phyloP scores from a whole-genome alignment of 345 rosid species.

The Arabidopsis arenosa region DNA sequence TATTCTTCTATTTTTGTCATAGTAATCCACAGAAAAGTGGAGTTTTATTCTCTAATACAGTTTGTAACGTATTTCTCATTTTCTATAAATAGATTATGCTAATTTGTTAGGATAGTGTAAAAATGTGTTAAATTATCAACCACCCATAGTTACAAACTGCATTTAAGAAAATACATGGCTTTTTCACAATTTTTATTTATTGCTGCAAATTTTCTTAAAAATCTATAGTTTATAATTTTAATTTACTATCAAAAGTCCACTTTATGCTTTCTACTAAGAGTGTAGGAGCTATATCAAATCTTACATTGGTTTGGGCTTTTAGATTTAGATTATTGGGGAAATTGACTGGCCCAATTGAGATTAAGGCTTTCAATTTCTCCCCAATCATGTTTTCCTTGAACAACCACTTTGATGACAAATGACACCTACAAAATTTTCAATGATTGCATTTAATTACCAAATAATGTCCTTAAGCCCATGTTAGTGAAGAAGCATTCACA shows the following conservation, averaged over 20 bases:
- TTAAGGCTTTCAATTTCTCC: not conserved
- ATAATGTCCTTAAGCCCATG: slow-evolving; percentile 22
- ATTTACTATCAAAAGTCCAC: too few species aligned
- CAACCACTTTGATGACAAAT: not conserved
- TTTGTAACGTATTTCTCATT: not conserved
- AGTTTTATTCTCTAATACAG: not conserved
- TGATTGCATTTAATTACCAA: slow-evolving; percentile 23
- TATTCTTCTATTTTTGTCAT: not conserved
- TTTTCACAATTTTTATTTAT: not conserved
- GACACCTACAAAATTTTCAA: not conserved
- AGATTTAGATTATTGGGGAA: not conserved
- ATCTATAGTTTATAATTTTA: too few species aligned
- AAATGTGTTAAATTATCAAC: not conserved
- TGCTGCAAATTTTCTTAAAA: too few species aligned
- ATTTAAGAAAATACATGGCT: not conserved
- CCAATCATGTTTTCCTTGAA: not conserved
- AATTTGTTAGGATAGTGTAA: not conserved
- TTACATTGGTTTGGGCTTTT: not conserved
- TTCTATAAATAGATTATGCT: not conserved
- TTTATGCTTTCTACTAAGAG: too few species aligned
- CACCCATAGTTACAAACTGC: not conserved
- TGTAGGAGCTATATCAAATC: too few species aligned
- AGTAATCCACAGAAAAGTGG: not conserved
- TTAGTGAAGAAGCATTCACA: slow-evolving; percentile 24
- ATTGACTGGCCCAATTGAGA: not conserved